Evolutionary conservation across 208 protist species (phyloP), one percentile per base, ranked within the genome.

Genomic region (Leishmania amazonensis): DNA sequence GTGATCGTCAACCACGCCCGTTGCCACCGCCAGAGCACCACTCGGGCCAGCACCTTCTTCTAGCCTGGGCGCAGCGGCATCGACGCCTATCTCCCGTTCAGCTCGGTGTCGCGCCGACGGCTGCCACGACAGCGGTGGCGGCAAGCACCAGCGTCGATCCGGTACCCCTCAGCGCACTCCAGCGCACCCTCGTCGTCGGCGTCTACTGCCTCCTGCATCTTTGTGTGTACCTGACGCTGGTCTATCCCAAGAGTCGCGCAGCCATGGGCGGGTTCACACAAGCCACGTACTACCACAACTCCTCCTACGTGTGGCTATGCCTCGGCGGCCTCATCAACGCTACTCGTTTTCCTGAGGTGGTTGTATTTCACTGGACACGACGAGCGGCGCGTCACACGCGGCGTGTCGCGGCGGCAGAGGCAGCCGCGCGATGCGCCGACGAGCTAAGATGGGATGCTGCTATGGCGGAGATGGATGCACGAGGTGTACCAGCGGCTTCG

Each of bases 251-350:
- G 77, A 85, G 82, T 24, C 21, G 38, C 2, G 53, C 47, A 0
- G 58, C 78, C 40, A 38, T 19, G n/a, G 78, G 88, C 53, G 93
- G 93, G 31, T 92, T 89, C 82, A 86, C 85, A 51, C 83, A 89
- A 58, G 89, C 86, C 15, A 71, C 90, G 5, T 79, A 93, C 76
- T 93, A 90, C 80, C 90, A 96, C 85, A 81, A 77, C 68, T 45
- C 87, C 58, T 88, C 87, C 57, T 96, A 90, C 76, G 38, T 90
- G 6, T 93, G 79, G 75, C 83, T 96, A 60, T 71, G 89, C 9
- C 7, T 88, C 38, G 93, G 90, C 24, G 89, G 89, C 3, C 51
- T 80, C 15, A 49, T 90, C 24, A 93, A 91, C 79, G 84, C 65
- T 1, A 13, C 84, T 15, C 87, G 90, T 0, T 82, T 94, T 64